A percentile compares a stretch with the other conserved stretches of the same genome.
phyloP scores from a whole-genome alignment of 164 flowering plant genomes.

The Platanus orientalis region DNA sequence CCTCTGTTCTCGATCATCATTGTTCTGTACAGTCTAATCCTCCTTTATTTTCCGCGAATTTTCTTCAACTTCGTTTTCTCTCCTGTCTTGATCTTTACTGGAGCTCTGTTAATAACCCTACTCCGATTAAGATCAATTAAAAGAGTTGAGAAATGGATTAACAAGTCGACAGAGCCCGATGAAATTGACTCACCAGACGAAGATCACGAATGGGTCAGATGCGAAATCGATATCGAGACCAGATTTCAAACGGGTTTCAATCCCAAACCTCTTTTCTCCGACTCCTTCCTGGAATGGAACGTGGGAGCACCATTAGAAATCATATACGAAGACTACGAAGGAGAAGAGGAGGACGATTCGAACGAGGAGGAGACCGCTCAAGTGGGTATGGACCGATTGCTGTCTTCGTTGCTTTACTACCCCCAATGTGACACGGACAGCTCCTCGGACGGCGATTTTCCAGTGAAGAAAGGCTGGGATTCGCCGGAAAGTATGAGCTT shows the following conservation, averaged over 20 bases:
- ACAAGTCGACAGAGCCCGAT: neutral
- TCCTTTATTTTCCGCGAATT: constrained; percentile 55
- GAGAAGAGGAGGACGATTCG: constrained; percentile 37
- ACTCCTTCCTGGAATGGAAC: constrained; percentile 54
- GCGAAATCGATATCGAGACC: constrained; percentile 10
- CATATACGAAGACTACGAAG: constrained; percentile 73
- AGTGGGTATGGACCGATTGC: constrained; percentile 22
- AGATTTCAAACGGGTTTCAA: constrained; percentile 9
- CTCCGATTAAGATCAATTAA: constrained; percentile 56
- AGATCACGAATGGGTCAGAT: constrained; percentile 10
- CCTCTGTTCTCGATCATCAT: constrained; percentile 62
- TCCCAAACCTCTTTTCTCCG: constrained; percentile 18
- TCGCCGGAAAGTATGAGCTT: constrained; percentile 34
- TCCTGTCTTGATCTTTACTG: constrained; percentile 47
- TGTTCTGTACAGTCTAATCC: constrained; percentile 44
- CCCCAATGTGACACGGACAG: constrained; percentile 62
- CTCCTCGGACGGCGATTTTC: constrained; percentile 44
- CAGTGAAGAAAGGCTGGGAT: constrained; percentile 32
- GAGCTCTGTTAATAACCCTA: constrained; percentile 38
- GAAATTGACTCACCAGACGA: neutral
- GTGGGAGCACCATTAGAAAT: constrained; percentile 76
- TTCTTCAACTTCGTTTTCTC: constrained; percentile 38
- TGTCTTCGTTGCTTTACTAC: constrained; percentile 44
- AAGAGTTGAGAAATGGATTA: constrained; percentile 2
- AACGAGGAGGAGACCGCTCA: constrained; percentile 10